A percentile compares a stretch with the other conserved stretches of the same genome.
phyloP scores from a whole-genome alignment of 2,329 filamentous ascomycete species.

The Fusarium duplospermum region DNA sequence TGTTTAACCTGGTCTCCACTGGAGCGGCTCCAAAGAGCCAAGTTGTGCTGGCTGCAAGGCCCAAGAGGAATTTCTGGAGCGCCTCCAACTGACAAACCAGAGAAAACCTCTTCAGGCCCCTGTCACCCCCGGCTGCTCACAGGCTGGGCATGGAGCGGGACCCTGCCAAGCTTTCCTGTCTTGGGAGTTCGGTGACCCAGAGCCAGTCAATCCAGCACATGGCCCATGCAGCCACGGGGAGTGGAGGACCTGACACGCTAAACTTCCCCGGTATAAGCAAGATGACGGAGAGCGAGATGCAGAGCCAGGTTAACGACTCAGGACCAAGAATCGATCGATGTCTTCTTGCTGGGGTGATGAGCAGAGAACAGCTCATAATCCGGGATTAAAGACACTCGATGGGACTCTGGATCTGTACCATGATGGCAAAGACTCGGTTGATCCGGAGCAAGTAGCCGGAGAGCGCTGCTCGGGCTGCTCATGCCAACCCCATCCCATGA shows the following conservation, averaged over 20 bases:
- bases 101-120: conserved; percentile 6
- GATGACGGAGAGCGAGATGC: conserved; percentile 23
- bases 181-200: conserved; percentile 15
- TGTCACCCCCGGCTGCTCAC: conserved; percentile 30
- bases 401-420: conserved; percentile 8
- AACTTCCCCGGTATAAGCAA: conserved; percentile 24
- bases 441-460: conserved; percentile 2
- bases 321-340: background rate
- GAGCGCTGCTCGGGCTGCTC: background rate
- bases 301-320: conserved; percentile 12
- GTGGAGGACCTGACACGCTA: conserved; percentile 22
- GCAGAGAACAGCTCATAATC: background rate
- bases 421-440: conserved; percentile 14
- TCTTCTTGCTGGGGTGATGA: background rate
- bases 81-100: background rate
- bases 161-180: conserved; percentile 34
- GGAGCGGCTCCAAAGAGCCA: conserved; percentile 17
- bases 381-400: conserved; percentile 6
- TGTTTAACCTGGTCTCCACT: background rate
- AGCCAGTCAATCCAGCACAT: conserved; percentile 41
- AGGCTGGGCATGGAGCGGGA: conserved; percentile 21
- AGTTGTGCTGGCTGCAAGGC: conserved; percentile 1
- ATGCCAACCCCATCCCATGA: background rate
- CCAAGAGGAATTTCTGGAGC: conserved; percentile 5
- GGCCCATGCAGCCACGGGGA: conserved; percentile 33